Evolutionary conservation across 2,329 filamentous ascomycete genomes (phyloP).

Genomic region (Fusarium tanahbumbuense): DNA sequence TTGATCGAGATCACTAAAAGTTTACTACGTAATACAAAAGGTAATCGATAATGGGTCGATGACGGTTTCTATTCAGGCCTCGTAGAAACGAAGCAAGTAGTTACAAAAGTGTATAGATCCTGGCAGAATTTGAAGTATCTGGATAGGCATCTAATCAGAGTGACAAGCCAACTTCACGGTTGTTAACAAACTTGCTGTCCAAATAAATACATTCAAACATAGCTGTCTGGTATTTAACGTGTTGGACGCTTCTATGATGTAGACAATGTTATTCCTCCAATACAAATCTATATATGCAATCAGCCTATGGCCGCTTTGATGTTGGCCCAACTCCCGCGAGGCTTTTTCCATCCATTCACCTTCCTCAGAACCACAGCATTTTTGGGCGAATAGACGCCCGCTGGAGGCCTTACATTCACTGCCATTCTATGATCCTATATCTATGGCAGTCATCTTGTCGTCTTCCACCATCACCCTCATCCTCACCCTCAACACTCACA

Average conservation of each 20-base stretch:
- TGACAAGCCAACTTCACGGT: neutral
- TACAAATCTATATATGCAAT: neutral
- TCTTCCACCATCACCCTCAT: too few relatives aligned
- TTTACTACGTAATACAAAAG: neutral
- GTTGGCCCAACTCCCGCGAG: neutral
- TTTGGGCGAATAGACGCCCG: neutral
- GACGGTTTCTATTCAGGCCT: neutral
- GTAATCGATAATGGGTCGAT: neutral
- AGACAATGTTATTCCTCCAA: neutral
- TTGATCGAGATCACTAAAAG: neutral
- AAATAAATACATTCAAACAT: neutral
- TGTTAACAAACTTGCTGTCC: neutral
- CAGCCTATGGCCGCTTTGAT: neutral
- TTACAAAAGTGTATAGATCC: neutral
- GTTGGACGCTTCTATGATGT: neutral
- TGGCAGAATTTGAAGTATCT: too few relatives aligned
- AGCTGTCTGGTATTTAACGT: neutral
- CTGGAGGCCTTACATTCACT: neutral
- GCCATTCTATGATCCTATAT: neutral
- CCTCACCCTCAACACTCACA: too few relatives aligned
- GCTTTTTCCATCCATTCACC: neutral
- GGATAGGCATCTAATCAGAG: neutral
- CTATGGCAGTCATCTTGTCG: neutral
- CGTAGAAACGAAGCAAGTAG: neutral
- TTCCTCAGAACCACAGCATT: rapidly evolving